Conservation (phyloP, 345 rosid genomes). For the Eucalyptus tenuipes region DNA sequence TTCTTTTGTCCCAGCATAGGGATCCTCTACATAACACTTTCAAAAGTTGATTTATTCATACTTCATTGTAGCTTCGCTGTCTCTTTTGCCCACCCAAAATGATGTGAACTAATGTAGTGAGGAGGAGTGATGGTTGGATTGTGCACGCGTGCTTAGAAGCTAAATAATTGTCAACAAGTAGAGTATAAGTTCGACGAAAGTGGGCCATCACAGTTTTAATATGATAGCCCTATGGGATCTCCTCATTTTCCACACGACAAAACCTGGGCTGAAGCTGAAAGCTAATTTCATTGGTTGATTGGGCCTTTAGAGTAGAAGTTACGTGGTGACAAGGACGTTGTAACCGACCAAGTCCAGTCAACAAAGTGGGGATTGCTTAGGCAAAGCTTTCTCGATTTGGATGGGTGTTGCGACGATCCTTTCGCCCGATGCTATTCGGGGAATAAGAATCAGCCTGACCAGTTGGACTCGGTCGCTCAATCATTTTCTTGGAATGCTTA, state of each 20-base stretch:
- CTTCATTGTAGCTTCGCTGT: neutral
- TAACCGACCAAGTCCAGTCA: neutral
- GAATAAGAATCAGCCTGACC: neutral
- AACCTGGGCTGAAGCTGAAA: neutral
- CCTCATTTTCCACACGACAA: neutral
- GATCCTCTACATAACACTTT: neutral
- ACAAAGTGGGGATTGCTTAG: neutral
- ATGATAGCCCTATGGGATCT: neutral
- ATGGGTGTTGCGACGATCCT: neutral
- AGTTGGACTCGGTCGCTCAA: neutral
- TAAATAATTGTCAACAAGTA: neutral
- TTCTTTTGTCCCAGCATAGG: neutral
- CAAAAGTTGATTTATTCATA: neutral
- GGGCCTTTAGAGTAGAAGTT: neutral
- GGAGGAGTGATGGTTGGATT: neutral
- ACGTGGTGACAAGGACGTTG: neutral
- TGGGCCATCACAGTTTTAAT: neutral
- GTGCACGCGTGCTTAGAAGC: neutral
- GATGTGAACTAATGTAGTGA: neutral
- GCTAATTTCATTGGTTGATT: neutral
- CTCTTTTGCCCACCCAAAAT: neutral
- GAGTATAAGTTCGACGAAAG: neutral
- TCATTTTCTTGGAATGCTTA: neutral
- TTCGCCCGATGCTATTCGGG: neutral
- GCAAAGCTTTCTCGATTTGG: neutral